Conservation (phyloP, 352 stramenopile species). For the Globisporangium recalcitrans region DNA sequence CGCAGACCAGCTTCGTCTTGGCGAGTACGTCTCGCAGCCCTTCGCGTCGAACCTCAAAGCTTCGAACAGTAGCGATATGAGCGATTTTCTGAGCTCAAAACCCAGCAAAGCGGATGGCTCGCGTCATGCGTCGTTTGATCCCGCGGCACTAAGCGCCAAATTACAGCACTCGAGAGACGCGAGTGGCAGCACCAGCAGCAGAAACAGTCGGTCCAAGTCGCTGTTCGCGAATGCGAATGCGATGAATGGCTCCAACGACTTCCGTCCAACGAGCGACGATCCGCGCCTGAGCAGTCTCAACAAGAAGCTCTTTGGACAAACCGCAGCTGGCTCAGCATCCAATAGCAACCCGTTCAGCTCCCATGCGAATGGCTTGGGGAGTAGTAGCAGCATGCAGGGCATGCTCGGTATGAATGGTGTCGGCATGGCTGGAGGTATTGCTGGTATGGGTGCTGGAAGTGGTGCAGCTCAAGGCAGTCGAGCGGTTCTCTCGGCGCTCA, state of each 20-base stretch:
- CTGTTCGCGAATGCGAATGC: conserved; percentile 2
- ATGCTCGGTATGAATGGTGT: conserved; percentile 5
- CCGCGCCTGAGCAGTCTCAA: conserved; percentile 20
- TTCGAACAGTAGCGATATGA: neutral
- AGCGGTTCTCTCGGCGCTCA: conserved; percentile 64
- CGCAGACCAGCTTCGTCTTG: conserved; percentile 22
- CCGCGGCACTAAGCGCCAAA: conserved; percentile 13
- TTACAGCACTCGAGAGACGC: conserved; percentile 9
- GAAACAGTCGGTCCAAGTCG: conserved; percentile 17
- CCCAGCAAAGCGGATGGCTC: neutral
- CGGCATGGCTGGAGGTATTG: neutral
- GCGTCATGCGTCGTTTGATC: conserved; percentile 22
- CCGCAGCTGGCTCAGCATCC: neutral
- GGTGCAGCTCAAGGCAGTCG: conserved; percentile 43
- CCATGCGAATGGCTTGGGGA: neutral
- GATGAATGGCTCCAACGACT: neutral
- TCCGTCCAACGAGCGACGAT: neutral
- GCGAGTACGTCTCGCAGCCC: conserved; percentile 19
- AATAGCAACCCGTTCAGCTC: neutral
- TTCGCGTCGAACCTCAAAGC: neutral
- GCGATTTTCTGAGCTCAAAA: neutral
- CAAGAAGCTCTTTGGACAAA: conserved; percentile 26
- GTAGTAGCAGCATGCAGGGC: conserved; percentile 7
- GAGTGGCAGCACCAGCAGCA: neutral
- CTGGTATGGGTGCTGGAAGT: neutral